Evolutionary conservation across 73 alveolate species (phyloP).

Genomic region (Paramecium pentaurelia): DNA sequence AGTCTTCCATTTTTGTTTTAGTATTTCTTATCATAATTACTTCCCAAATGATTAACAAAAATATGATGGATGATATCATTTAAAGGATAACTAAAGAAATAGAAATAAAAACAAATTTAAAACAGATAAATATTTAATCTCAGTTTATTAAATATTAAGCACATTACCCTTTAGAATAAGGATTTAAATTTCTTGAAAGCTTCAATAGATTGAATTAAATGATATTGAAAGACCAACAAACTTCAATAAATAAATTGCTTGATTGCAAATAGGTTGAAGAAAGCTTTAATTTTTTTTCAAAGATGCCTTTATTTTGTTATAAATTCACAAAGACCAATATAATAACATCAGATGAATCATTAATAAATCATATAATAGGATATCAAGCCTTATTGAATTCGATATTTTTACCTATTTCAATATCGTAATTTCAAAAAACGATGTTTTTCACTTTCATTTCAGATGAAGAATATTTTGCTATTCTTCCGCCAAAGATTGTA

Average conservation of each 20-base stretch:
- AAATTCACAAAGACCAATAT: background rate
- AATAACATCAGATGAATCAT: background rate
- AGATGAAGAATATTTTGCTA: background rate
- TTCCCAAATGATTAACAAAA: background rate
- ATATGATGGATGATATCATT: background rate
- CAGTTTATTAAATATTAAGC: background rate
- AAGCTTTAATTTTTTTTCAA: background rate
- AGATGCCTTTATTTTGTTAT: background rate
- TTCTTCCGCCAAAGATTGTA: background rate
- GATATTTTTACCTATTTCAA: background rate
- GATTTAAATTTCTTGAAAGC: background rate
- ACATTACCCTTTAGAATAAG: constrained; percentile 1
- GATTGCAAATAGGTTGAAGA: background rate
- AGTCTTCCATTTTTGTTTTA: background rate
- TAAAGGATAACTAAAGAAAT: background rate
- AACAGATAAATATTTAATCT: background rate
- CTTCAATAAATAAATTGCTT: background rate
- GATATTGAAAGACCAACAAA: background rate
- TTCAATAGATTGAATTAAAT: background rate
- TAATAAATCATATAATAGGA: background rate
- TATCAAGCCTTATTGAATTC: background rate
- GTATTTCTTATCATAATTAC: background rate
- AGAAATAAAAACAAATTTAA: background rate
- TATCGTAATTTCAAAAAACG: background rate
- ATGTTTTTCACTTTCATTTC: background rate